Percentiles rank a stretch among this genome's conserved stretches.
Conservation (phyloP, 352 stramenopile genomes). For the Blastocystis sp. region DNA sequence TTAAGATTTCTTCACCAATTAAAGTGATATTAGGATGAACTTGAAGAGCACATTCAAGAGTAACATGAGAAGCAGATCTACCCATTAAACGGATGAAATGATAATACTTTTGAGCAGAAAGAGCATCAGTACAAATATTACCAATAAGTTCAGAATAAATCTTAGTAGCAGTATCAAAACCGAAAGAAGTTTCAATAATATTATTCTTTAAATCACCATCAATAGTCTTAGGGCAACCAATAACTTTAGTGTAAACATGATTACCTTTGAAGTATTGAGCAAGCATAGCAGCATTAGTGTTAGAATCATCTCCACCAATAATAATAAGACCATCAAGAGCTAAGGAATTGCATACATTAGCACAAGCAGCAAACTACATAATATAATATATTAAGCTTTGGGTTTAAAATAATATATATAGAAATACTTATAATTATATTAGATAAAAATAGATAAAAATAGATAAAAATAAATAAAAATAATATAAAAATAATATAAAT, state of each 20-base stretch:
- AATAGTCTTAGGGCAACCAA: constrained; percentile 49
- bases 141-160: constrained; percentile 46
- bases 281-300: constrained; percentile 48
- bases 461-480: too few relatives aligned
- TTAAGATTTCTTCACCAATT: constrained; percentile 16
- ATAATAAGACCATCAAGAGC: constrained; percentile 47
- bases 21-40: constrained; percentile 45
- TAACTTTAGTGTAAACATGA: constrained; percentile 42
- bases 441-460: too few relatives aligned
- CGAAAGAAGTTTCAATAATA: constrained; percentile 49
- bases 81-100: constrained; percentile 47
- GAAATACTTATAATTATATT: neutral
- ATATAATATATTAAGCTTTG: too few relatives aligned
- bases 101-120: constrained; percentile 49
- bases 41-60: constrained; percentile 46
- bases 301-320: constrained; percentile 50
- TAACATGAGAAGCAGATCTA: constrained; percentile 46
- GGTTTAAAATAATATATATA: too few relatives aligned
- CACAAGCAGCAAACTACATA: constrained; percentile 10
- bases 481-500: too few relatives aligned
- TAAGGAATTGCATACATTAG: constrained; percentile 39
- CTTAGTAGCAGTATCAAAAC: constrained; percentile 47
- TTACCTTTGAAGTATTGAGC: constrained; percentile 48
- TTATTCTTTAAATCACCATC: constrained; percentile 51
- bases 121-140: constrained; percentile 45